phyloP scores from a whole-genome alignment of 73 alveolate genomes.

The Urostyla sp. region DNA sequence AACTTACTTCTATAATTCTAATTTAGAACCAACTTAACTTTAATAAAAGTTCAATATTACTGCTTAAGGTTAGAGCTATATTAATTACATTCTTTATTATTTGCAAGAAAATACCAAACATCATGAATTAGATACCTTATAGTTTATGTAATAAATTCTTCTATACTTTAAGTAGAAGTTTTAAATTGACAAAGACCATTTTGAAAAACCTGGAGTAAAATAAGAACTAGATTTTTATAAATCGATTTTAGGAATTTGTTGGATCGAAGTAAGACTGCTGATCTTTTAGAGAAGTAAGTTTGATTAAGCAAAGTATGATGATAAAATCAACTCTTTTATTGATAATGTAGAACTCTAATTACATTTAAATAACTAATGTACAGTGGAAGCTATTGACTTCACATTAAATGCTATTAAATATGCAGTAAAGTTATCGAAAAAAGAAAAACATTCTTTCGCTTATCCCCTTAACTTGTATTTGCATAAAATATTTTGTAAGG shows the following conservation, averaged over 20 bases:
- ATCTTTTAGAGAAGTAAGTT: not conserved
- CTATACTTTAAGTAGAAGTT: not conserved
- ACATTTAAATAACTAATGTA: constrained; percentile 13
- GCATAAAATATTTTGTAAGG: constrained; percentile 12
- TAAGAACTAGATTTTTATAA: constrained; percentile 35
- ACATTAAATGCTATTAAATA: constrained; percentile 33
- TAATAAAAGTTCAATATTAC: not conserved
- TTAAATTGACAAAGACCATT: not conserved
- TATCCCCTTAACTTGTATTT: constrained; percentile 25
- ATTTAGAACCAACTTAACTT: constrained; percentile 4
- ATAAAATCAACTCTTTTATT: constrained; percentile 29
- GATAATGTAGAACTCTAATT: constrained; percentile 45
- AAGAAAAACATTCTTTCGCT: constrained; percentile 9
- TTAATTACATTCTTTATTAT: not conserved
- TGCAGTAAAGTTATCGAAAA: constrained; percentile 15
- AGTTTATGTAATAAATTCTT: too few relatives aligned
- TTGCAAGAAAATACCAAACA: not conserved
- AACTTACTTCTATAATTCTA: constrained; percentile 7
- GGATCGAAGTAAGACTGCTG: constrained; percentile 37
- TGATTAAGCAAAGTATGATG: constrained; percentile 13
- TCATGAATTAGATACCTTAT: too few relatives aligned
- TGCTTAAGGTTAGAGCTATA: not conserved
- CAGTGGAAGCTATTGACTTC: constrained; percentile 56
- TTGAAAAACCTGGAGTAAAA: not conserved
- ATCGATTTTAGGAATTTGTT: constrained; percentile 19